Base-by-base conservation (phyloP, 306 rosid genomes). In the Quercus dentata region DNA sequence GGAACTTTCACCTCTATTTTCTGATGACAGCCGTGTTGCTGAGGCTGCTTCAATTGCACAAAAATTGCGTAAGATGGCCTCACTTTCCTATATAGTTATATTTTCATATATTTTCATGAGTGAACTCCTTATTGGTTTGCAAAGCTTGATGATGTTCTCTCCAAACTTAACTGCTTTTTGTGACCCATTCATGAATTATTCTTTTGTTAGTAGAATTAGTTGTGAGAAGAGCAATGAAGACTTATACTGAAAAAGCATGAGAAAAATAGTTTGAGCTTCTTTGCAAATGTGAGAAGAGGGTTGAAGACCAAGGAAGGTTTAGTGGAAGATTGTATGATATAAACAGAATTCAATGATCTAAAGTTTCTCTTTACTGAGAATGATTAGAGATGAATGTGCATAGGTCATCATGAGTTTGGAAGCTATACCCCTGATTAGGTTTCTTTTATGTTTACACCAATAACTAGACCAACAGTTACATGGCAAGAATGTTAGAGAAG, bases 31-130 rank as follows among this genome's bases (percentile, higher is more conserved):
- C 75, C 98, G 98, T 77, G 99, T 93, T 90, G 98, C 99, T 1
- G 99, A 96, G 86, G 99, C 98, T 44, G 98, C 99, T 80, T 86
- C 97, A 64, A 91, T 96, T 82, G 99, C 99, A 57, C 99, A 96
- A 83, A 93, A 96, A 96, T 89, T 96, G 83, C 87, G 99, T 96
- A 90, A 87, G 94, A 75, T 81, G 56, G 23, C 74, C 19, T 83
- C 75, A n/a, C 61, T 67, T 73, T 18, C 33, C 33, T n/a, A 70
- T 72, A 77, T 77, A 57, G 41, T 30, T 76, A 14, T 56, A n/a
- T 80, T 20, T 59, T 61, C 27, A 30, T 35, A 14, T 56, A 19
- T 80, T 20, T 59, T 61, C 27, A 30, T 35, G 30, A 27, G 7
- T 20, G 28, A 28, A 56, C 31, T 25, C 21, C 17, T 38, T 27